These are phyloP conservation scores for Suhomyces kilbournensis DNA, from an alignment of 805 yeast genomes.

Conservation along the genomic window DNA sequence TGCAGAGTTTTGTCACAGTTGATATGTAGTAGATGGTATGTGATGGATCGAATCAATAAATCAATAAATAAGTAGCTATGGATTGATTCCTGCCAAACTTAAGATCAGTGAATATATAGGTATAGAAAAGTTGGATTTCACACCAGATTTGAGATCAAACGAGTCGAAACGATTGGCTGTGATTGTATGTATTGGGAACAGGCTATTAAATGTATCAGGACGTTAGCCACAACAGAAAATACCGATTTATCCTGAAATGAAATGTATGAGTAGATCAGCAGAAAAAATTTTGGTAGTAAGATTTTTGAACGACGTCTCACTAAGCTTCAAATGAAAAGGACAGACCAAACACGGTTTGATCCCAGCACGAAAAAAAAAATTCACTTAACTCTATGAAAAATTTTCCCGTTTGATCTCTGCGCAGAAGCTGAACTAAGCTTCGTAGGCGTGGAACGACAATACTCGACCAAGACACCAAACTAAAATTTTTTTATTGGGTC, in stretches of 20 bases:
- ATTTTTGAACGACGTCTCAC: neutral
- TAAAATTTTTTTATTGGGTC: neutral
- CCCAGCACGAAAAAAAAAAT: neutral
- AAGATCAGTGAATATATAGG: neutral
- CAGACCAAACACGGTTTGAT: slow-evolving; percentile 1
- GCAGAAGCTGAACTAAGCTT: neutral
- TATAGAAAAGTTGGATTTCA: neutral
- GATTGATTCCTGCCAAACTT: neutral
- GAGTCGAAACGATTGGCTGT: neutral
- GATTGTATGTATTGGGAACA: neutral
- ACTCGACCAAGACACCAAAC: neutral
- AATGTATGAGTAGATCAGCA: neutral
- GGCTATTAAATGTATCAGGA: neutral
- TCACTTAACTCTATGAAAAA: neutral
- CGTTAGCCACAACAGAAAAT: neutral
- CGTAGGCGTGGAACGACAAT: neutral
- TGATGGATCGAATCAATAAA: neutral
- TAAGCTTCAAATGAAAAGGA: neutral
- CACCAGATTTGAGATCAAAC: neutral
- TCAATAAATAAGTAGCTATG: neutral
- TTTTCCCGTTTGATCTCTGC: slow-evolving; percentile 3
- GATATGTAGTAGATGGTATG: neutral
- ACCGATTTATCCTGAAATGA: neutral
- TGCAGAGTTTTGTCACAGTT: neutral
- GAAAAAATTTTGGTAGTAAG: neutral